Conservation (phyloP, 2,329 filamentous ascomycete species). For the Aureobasidium sp. region DNA sequence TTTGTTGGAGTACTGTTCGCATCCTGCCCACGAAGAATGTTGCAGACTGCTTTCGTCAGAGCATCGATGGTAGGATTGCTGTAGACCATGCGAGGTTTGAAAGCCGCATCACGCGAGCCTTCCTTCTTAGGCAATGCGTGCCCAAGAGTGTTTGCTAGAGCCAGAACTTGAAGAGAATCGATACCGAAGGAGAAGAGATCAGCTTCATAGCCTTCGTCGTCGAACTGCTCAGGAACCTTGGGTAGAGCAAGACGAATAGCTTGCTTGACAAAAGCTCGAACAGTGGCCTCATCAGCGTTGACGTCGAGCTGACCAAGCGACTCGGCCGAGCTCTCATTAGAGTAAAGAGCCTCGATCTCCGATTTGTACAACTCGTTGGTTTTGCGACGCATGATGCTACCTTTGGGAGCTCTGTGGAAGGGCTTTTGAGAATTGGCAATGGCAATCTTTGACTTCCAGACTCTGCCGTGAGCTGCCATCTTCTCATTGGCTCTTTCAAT, state of each 20-base stretch:
- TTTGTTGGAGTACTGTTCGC: slow-evolving; percentile 15
- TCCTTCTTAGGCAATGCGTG: slow-evolving; percentile 19
- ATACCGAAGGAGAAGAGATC: slow-evolving; percentile 30
- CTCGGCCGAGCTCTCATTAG: slow-evolving; percentile 19
- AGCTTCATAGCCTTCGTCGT: slow-evolving; percentile 19
- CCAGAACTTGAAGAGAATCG: slow-evolving; percentile 30
- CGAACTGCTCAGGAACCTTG: slow-evolving; percentile 14
- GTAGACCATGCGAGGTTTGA: slow-evolving; percentile 28
- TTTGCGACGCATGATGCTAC: slow-evolving; percentile 36
- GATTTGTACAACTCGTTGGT: slow-evolving; percentile 36
- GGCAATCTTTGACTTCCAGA: slow-evolving; percentile 37
- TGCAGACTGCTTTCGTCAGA: slow-evolving; percentile 20
- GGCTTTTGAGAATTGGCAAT: slow-evolving; percentile 37
- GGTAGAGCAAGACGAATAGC: slow-evolving; percentile 17
- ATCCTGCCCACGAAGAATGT: slow-evolving; percentile 10
- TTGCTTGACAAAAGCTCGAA: slow-evolving; percentile 18
- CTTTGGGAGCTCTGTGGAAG: slow-evolving; percentile 41
- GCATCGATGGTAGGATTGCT: slow-evolving; percentile 25
- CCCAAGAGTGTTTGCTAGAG: slow-evolving; percentile 21
- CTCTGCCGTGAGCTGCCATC: slow-evolving; percentile 35
- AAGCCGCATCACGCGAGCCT: slow-evolving; percentile 16
- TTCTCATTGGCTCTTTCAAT: slow-evolving; percentile 39
- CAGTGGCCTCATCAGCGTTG: slow-evolving; percentile 6
- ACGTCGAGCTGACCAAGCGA: slow-evolving; percentile 16
- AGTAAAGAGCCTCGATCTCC: slow-evolving; percentile 44